phyloP scores from a whole-genome alignment of 164 flowering plant genomes.

The Berberis vulgaris region DNA sequence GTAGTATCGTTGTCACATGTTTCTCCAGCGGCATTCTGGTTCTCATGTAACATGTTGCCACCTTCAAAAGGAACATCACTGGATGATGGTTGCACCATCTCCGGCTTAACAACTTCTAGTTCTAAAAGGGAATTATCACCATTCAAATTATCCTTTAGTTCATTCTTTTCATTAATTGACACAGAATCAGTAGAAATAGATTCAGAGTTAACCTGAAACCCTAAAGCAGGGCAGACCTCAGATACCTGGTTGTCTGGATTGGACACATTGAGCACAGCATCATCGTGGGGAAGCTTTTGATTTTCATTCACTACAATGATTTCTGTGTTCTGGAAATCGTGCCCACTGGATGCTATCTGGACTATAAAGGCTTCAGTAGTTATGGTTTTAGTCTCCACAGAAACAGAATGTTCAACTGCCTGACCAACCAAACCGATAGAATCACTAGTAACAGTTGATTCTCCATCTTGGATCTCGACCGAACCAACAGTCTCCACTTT shows the following conservation, averaged over 20 bases:
- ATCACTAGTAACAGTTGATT: too few relatives aligned
- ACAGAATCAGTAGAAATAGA: too few relatives aligned
- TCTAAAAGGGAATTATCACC: slow-evolving; percentile 89
- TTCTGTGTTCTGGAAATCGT: slow-evolving; percentile 22
- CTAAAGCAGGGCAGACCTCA: slow-evolving; percentile 13
- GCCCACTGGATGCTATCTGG: slow-evolving; percentile 15
- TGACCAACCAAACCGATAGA: too few relatives aligned
- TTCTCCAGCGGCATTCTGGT: slow-evolving; percentile 37
- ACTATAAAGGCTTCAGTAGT: slow-evolving; percentile 21
- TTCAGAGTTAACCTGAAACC: slow-evolving; percentile 49
- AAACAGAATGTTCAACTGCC: not conserved
- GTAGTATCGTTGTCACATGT: slow-evolving; percentile 26
- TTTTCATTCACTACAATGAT: slow-evolving; percentile 23
- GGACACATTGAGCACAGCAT: slow-evolving; percentile 26
- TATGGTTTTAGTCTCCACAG: not conserved
- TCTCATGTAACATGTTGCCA: slow-evolving; percentile 52
- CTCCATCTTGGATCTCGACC: slow-evolving; percentile 2
- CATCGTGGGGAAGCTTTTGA: slow-evolving; percentile 16
- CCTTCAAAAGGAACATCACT: slow-evolving; percentile 58
- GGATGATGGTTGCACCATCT: slow-evolving; percentile 61
- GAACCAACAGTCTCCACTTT: slow-evolving; percentile 15
- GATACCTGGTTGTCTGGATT: slow-evolving; percentile 67
- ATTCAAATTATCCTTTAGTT: slow-evolving; percentile 13
- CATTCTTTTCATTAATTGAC: too few relatives aligned
- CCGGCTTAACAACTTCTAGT: slow-evolving; percentile 41